Percentiles rank a stretch among this genome's conserved stretches.
phyloP scores from a whole-genome alignment of 2,329 filamentous ascomycete species.

The Pleoardoris graminearum region DNA sequence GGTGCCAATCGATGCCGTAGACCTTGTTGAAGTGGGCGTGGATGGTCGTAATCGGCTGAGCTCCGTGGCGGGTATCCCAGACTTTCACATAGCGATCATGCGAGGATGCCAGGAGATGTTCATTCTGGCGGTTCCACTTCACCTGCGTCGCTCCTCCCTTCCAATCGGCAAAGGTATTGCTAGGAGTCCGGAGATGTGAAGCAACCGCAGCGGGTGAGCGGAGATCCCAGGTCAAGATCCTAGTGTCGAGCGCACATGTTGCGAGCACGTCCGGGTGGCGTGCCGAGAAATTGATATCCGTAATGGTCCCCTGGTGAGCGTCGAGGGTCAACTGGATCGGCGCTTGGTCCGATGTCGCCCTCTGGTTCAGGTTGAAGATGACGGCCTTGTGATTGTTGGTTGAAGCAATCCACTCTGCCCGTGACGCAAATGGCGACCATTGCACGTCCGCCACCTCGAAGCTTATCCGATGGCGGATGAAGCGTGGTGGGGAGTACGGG shows the following conservation, averaged over 20 bases:
- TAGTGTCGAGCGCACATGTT: slow-evolving; percentile 90
- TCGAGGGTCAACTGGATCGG: slow-evolving; percentile 88
- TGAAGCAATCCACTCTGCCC: slow-evolving; percentile 91
- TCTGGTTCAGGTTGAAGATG: slow-evolving; percentile 81
- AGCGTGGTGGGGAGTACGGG: slow-evolving; percentile 82
- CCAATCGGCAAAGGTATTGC: slow-evolving; percentile 80
- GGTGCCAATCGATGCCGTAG: slow-evolving; percentile 93
- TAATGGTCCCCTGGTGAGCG: slow-evolving; percentile 85
- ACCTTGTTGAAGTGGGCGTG: slow-evolving; percentile 90
- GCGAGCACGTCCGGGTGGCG: slow-evolving; percentile 87
- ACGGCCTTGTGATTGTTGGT: slow-evolving; percentile 93
- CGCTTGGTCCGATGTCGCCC: slow-evolving; percentile 62
- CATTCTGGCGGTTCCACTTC: slow-evolving; percentile 87
- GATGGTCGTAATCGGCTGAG: slow-evolving; percentile 78
- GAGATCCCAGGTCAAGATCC: slow-evolving; percentile 90
- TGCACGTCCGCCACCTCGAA: slow-evolving; percentile 96
- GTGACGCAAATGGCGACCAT: slow-evolving; percentile 89
- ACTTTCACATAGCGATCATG: slow-evolving; percentile 87
- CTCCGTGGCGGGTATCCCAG: slow-evolving; percentile 84
- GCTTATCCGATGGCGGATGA: slow-evolving; percentile 82
- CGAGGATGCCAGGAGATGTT: slow-evolving; percentile 85
- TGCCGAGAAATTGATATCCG: slow-evolving; percentile 94
- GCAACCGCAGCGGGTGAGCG: slow-evolving; percentile 62
- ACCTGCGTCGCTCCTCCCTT: slow-evolving; percentile 92
- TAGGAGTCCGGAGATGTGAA: slow-evolving; percentile 9